Evolutionary conservation across 495 filamentous ascomycete genomes (phyloP).

Genomic region (Aspergillus affinis): DNA sequence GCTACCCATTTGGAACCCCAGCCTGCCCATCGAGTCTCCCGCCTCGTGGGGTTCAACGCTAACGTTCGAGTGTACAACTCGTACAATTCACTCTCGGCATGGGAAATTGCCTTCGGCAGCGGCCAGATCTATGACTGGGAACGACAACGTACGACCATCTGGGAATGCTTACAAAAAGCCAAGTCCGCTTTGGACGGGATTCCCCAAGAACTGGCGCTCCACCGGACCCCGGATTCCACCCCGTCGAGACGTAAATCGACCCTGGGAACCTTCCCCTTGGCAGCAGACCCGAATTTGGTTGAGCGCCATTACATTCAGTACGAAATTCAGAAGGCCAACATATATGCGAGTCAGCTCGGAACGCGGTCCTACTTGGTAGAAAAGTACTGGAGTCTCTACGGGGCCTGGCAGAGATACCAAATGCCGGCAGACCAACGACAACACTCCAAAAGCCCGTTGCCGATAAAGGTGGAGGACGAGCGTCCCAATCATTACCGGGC

Average conservation of each 20-base stretch:
- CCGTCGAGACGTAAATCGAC: neutral
- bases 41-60: constrained; percentile 73
- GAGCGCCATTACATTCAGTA: constrained; percentile 58
- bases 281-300: constrained; percentile 28
- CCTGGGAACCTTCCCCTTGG: constrained; percentile 6
- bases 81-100: constrained; percentile 64
- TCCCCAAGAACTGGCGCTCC: constrained; percentile 60
- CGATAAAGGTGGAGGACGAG: constrained; percentile 21
- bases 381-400: constrained; percentile 69
- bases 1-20: constrained; percentile 61
- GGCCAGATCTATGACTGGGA: constrained; percentile 70
- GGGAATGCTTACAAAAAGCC: constrained; percentile 57
- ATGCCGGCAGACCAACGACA: constrained; percentile 25
- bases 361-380: constrained; percentile 81
- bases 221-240: constrained; percentile 13
- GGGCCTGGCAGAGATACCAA: constrained; percentile 45
- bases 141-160: constrained; percentile 63
- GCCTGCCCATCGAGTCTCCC: constrained; percentile 59
- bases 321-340: constrained; percentile 83
- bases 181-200: constrained; percentile 60
- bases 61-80: constrained; percentile 70
- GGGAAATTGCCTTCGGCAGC: constrained; percentile 73
- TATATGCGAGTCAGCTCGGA: constrained; percentile 71
- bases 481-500: constrained; percentile 9
- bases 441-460: constrained; percentile 13